Percentiles rank a stretch among this genome's conserved stretches.
Conservation (phyloP, 2,329 filamentous ascomycete genomes). For the Teratosphaeria epicoccoides region DNA sequence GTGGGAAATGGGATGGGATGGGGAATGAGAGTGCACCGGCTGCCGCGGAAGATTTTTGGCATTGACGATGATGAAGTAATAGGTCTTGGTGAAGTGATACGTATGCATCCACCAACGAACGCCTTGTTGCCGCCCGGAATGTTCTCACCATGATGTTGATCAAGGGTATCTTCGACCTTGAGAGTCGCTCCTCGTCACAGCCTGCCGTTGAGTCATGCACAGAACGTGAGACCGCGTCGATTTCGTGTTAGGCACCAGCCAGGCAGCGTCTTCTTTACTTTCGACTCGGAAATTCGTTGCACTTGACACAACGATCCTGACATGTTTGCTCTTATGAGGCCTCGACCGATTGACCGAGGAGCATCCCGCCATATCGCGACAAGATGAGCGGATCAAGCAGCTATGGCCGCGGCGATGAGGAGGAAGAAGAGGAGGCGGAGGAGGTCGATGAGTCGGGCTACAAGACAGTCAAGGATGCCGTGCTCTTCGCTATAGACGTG, state of each 20-base stretch:
- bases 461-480: conserved; percentile 89
- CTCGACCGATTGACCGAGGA: neutral
- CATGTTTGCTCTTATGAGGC: neutral
- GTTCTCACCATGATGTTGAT: too few species aligned
- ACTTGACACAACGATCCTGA: neutral
- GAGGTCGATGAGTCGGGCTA: conserved; percentile 63
- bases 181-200: too few species aligned
- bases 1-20: too few species aligned
- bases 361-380: neutral
- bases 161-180: too few species aligned
- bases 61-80: too few species aligned
- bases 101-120: too few species aligned
- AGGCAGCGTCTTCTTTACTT: neutral
- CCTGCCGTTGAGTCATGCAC: too few species aligned
- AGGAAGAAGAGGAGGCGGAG: conserved; percentile 49
- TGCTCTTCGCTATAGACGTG: conserved; percentile 90
- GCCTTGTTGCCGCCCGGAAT: too few species aligned
- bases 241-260: neutral
- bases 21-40: too few species aligned
- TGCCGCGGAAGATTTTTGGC: too few species aligned
- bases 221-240: neutral
- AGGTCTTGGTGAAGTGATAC: too few species aligned
- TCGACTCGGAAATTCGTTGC: neutral
- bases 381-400: neutral
- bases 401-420: neutral